Evolutionary conservation across 2,329 filamentous ascomycete genomes (phyloP).

Genomic region (Teratosphaeria gauchensis): DNA sequence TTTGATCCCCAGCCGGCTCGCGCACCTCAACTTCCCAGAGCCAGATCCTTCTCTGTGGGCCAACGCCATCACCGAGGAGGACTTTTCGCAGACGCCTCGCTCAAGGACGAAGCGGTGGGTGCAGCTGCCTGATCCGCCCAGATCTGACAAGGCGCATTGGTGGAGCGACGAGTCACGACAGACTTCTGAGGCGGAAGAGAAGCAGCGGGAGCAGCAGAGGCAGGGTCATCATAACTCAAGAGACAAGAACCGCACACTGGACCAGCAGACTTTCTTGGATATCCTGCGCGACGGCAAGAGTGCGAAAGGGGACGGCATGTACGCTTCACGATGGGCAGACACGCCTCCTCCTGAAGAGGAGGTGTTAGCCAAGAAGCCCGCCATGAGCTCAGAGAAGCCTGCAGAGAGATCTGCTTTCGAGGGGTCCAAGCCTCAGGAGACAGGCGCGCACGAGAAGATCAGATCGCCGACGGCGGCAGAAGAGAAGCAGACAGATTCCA

Average conservation of each 20-base stretch:
- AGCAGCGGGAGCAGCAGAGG: slow-evolving; percentile 4
- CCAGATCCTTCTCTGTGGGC: slow-evolving; percentile 6
- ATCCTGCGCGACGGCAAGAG: slow-evolving; percentile 30
- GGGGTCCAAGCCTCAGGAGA: not conserved
- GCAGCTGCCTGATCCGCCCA: slow-evolving; percentile 37
- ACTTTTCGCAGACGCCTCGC: slow-evolving; percentile 20
- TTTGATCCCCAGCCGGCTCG: slow-evolving; percentile 22
- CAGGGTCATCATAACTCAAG: slow-evolving; percentile 29
- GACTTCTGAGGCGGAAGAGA: slow-evolving; percentile 34
- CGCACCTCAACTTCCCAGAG: slow-evolving; percentile 12
- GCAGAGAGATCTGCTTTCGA: not conserved
- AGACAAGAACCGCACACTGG: slow-evolving; percentile 38
- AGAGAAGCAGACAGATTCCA: not conserved
- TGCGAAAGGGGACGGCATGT: slow-evolving; percentile 22
- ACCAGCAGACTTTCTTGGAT: slow-evolving; percentile 42
- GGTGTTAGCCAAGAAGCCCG: not conserved
- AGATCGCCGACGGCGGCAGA: not conserved
- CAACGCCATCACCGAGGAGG: slow-evolving; percentile 8
- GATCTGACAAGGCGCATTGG: slow-evolving; percentile 71
- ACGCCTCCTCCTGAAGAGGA: slow-evolving; percentile 5
- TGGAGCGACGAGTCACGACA: slow-evolving; percentile 69
- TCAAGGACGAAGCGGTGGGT: slow-evolving; percentile 25
- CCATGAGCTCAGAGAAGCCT: not conserved
- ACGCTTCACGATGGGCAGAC: slow-evolving; percentile 11
- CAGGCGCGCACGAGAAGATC: not conserved